Evolutionary conservation across 129 eudicot genomes (phyloP).

Genomic region (Lonicera japonica): DNA sequence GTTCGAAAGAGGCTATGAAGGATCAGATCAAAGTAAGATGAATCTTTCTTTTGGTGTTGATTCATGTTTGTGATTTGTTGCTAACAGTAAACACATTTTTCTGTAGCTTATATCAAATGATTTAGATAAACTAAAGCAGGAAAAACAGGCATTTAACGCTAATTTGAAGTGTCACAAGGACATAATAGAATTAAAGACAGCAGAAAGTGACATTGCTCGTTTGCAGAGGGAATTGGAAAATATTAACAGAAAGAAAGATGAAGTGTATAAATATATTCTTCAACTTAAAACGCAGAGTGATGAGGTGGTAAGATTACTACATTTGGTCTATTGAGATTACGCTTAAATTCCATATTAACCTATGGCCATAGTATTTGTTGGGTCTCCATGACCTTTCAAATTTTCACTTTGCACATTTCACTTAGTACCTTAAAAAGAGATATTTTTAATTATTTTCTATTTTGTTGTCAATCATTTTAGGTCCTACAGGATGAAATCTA

Average conservation of each 20-base stretch:
- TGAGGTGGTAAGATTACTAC: not conserved
- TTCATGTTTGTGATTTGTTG: not conserved
- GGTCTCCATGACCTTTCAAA: not conserved
- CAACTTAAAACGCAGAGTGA: not conserved
- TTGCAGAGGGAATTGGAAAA: slow-evolving; percentile 1
- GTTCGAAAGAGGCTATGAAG: not conserved
- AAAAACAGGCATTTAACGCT: not conserved
- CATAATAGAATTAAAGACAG: too few species aligned
- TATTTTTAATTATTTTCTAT: too few species aligned
- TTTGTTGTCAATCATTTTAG: too few species aligned
- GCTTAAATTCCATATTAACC: not conserved
- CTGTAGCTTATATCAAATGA: not conserved
- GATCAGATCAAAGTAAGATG: not conserved
- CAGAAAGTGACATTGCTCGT: not conserved
- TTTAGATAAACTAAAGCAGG: not conserved
- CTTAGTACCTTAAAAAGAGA: not conserved
- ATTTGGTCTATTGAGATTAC: not conserved
- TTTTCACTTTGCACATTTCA: not conserved
- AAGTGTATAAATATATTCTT: not conserved
- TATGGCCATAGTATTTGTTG: not conserved
- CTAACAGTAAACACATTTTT: not conserved
- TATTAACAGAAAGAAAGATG: not conserved
- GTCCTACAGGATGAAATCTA: not conserved
- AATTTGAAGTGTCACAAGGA: too few species aligned
- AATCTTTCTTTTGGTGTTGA: not conserved